A percentile compares a stretch with the other conserved stretches of the same genome.
These are phyloP conservation scores for Colletotrichum chrysophilum DNA, from an alignment of 2,329 filamentous ascomycete species.

Conservation along the genomic window DNA sequence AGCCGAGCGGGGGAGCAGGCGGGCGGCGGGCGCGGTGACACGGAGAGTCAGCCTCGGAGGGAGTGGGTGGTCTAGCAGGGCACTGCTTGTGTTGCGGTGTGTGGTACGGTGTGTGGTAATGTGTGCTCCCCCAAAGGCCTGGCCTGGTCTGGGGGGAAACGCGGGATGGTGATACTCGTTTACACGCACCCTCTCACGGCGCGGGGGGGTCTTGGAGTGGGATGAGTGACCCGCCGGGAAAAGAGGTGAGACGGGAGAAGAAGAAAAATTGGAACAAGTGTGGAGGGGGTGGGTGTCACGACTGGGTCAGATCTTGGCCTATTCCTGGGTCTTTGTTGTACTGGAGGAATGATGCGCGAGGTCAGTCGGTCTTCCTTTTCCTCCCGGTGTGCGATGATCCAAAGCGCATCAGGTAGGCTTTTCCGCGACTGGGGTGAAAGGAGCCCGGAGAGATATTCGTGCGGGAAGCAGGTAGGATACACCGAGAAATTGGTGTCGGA, in stretches of 20 bases:
- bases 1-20: background rate
- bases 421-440: background rate
- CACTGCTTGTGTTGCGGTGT: background rate
- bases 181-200: background rate
- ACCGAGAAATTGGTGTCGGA: background rate
- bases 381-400: background rate
- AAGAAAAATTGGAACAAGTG: background rate
- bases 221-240: background rate
- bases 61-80: background rate
- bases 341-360: background rate
- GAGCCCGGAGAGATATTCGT: background rate
- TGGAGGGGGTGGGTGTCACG: background rate
- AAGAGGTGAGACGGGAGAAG: background rate
- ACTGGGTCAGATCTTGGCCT: slow-evolving; percentile 7
- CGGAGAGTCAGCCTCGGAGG: background rate
- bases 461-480: background rate
- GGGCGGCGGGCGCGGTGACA: slow-evolving; percentile 1
- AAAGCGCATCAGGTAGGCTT: background rate
- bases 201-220: background rate
- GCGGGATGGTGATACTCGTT: background rate
- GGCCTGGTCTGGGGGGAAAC: background rate
- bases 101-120: background rate
- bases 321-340: background rate
- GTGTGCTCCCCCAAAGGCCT: background rate
- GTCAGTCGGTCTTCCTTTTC: background rate